Evolutionary conservation across 768 basidiomycete species (phyloP).

Genomic region (Gloeopeniophorella convolvens): DNA sequence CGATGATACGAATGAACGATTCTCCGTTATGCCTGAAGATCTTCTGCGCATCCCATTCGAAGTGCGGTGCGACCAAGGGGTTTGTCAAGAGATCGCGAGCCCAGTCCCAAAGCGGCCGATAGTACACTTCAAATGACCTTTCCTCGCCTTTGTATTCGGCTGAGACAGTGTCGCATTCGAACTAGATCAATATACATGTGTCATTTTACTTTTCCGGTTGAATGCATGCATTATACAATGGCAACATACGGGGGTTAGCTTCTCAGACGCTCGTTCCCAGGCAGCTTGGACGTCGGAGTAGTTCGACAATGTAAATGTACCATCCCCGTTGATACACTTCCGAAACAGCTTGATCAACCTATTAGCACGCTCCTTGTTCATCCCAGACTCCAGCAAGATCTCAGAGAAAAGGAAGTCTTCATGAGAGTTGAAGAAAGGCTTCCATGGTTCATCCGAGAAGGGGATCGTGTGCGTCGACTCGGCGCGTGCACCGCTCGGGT

Average conservation of each 20-base stretch:
- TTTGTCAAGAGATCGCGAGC: conserved; percentile 26
- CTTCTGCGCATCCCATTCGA: conserved; percentile 30
- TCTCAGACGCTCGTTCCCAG: neutral
- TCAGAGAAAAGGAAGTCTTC: neutral
- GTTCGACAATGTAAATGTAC: neutral
- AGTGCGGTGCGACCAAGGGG: conserved; percentile 20
- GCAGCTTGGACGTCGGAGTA: neutral
- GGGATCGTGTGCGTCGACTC: no score
- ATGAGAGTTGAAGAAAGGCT: no score
- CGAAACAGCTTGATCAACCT: neutral
- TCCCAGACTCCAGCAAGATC: neutral
- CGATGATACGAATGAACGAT: conserved; percentile 26
- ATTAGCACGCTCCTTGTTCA: neutral
- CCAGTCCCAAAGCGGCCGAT: conserved; percentile 27
- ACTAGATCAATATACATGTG: no score
- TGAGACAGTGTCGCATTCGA: conserved; percentile 17
- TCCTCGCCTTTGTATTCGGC: conserved; percentile 21
- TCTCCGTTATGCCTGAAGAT: conserved; percentile 27
- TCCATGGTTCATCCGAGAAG: no score
- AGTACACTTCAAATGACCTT: conserved; percentile 21
- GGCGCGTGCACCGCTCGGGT: no score
- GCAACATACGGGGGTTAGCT: neutral
- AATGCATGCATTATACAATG: no score
- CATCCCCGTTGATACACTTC: neutral
- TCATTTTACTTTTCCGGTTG: no score